Conservation (phyloP, 2,329 filamentous ascomycete species). For the Ophiostoma sp. region DNA sequence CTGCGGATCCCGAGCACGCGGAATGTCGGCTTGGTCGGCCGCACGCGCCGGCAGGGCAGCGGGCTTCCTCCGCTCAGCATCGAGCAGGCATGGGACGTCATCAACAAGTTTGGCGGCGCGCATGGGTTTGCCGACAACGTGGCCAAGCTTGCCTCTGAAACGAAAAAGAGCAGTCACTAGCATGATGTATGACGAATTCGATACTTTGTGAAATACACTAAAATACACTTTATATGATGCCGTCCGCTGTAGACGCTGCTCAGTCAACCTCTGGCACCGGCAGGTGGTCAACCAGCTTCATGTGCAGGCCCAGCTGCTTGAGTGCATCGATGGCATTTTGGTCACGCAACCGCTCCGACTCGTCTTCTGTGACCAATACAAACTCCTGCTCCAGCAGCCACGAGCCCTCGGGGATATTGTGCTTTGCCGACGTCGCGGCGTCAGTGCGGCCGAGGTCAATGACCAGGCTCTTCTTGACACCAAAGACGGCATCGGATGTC, state of each 20-base stretch:
- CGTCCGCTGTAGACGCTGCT: conserved; percentile 13
- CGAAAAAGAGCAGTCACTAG: conserved; percentile 20
- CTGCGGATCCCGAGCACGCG: conserved; percentile 87
- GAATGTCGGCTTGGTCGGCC: conserved; percentile 75
- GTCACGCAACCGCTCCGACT: conserved; percentile 62
- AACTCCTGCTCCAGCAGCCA: conserved; percentile 68
- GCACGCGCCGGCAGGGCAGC: conserved; percentile 34
- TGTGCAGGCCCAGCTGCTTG: conserved; percentile 57
- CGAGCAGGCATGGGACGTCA: conserved; percentile 33
- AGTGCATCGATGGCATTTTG: conserved; percentile 60
- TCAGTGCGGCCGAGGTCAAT: conserved; percentile 53
- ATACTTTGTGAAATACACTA: neutral
- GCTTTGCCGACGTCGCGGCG: conserved; percentile 51
- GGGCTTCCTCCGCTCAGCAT: conserved; percentile 30
- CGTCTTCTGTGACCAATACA: conserved; percentile 65
- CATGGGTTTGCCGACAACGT: conserved; percentile 53
- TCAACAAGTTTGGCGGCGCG: conserved; percentile 50
- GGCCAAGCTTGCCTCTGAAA: conserved; percentile 21
- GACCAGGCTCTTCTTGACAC: conserved; percentile 75
- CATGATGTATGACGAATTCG: neutral
- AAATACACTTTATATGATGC: neutral
- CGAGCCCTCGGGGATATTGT: conserved; percentile 58
- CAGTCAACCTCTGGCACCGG: conserved; percentile 63
- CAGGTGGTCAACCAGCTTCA: conserved; percentile 70
- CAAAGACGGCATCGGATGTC: conserved; percentile 78